phyloP scores from a whole-genome alignment of 2,329 filamentous ascomycete genomes.

The Rugonectria rugulosa region DNA sequence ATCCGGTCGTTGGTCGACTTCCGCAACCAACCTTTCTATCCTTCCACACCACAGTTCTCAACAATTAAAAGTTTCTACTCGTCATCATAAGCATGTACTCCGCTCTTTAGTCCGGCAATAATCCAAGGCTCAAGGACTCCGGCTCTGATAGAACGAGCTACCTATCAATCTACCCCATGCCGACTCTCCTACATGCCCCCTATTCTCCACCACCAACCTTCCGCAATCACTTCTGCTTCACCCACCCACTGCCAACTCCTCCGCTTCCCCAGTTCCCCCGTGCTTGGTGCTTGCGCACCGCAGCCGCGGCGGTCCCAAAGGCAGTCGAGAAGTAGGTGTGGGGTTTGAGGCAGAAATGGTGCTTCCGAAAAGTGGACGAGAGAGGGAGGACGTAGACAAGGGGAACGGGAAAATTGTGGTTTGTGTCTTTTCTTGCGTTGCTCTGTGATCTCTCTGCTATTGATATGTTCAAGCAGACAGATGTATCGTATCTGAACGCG shows the following conservation, averaged over 20 bases:
- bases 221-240: slow-evolving; percentile 8
- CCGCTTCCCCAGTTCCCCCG: slow-evolving; percentile 7
- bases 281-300: slow-evolving; percentile 43
- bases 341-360: neutral
- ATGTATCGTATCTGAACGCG: slow-evolving; percentile 73
- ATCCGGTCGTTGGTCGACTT: too few species aligned
- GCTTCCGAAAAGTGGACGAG: slow-evolving; percentile 3
- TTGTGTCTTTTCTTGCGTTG: slow-evolving; percentile 63
- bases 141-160: slow-evolving; percentile 70
- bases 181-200: slow-evolving; percentile 15
- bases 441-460: slow-evolving; percentile 68
- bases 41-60: too few species aligned
- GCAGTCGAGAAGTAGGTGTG: slow-evolving; percentile 2
- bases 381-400: neutral
- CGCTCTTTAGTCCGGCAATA: slow-evolving; percentile 68
- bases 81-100: slow-evolving; percentile 60
- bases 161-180: slow-evolving; percentile 10
- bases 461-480: slow-evolving; percentile 55
- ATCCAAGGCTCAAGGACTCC: slow-evolving; percentile 65
- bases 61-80: neutral
- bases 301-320: slow-evolving; percentile 30
- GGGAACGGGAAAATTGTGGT: slow-evolving; percentile 8
- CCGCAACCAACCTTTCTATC: too few species aligned
- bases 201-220: neutral
- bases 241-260: slow-evolving; percentile 18